A percentile compares a stretch with the other conserved stretches of the same genome.
These are phyloP conservation scores for Quercus lobata DNA, from an alignment of 331 rosid genomes.

Conservation along the genomic window DNA sequence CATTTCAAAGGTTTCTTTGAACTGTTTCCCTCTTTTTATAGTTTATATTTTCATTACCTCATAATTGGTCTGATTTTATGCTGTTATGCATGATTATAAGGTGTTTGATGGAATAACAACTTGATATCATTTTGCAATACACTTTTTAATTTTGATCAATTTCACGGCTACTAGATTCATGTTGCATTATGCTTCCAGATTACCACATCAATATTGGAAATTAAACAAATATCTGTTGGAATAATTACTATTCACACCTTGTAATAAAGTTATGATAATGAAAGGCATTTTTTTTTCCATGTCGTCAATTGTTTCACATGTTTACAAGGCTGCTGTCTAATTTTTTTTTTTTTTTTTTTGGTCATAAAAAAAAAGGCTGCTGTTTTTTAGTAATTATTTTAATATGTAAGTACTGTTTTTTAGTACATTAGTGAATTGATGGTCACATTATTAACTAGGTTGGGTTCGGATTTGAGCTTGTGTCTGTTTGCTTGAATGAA, in stretches of 20 bases:
- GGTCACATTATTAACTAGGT: neutral
- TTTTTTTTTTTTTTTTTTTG: too few species aligned
- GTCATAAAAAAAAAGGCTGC: too few species aligned
- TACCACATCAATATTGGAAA: neutral
- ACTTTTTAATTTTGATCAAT: neutral
- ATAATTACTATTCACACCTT: neutral
- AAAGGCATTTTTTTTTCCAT: neutral
- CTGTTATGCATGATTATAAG: neutral
- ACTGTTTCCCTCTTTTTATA: neutral
- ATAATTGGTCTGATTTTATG: neutral
- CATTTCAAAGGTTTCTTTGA: slow-evolving; percentile 67
- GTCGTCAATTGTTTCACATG: neutral
- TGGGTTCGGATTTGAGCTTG: neutral
- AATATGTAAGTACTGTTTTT: neutral
- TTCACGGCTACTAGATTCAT: neutral
- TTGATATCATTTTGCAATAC: neutral
- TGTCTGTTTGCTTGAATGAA: neutral
- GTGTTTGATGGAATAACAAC: neutral
- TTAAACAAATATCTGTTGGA: neutral
- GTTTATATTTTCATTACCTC: neutral
- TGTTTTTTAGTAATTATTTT: too few species aligned
- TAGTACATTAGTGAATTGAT: neutral
- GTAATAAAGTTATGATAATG: neutral
- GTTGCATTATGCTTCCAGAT: neutral
- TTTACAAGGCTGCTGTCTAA: neutral